Percentiles rank a stretch among this genome's conserved stretches.
Evolutionary conservation across 202 grass and related monocot genomes (phyloP).

Genomic region (Carex sylvatica): DNA sequence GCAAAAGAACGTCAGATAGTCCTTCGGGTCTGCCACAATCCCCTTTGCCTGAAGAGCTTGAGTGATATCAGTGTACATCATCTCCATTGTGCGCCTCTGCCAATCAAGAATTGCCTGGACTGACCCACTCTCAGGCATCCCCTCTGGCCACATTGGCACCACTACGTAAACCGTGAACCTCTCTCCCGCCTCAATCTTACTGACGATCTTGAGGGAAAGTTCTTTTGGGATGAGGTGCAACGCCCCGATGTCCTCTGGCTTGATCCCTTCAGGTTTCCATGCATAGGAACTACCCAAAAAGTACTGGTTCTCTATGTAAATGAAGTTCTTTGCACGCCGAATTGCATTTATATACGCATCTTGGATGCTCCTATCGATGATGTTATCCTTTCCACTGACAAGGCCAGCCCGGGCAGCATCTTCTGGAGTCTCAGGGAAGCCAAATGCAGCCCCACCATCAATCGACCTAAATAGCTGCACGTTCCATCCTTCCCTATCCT

Average conservation of each 20-base stretch:
- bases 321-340: constrained; percentile 66
- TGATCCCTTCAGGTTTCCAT: constrained; percentile 80
- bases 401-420: constrained; percentile 61
- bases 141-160: constrained; percentile 96
- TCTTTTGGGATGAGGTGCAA: constrained; percentile 80
- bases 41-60: constrained; percentile 60
- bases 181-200: constrained; percentile 91
- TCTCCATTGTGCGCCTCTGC: constrained; percentile 97
- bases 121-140: constrained; percentile 51
- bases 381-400: constrained; percentile 82
- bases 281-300: constrained; percentile 83
- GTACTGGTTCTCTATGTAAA: constrained; percentile 99
- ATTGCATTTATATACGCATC: constrained; percentile 95
- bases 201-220: constrained; percentile 76
- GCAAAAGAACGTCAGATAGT: constrained; percentile 95
- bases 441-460: constrained; percentile 59
- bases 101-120: constrained; percentile 89
- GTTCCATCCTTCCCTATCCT: constrained; percentile 67
- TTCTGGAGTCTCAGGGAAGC: constrained; percentile 73
- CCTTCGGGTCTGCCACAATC: constrained; percentile 48
- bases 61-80: constrained; percentile 88
- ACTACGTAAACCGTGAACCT: constrained; percentile 74
- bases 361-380: constrained; percentile 92
- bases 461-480: constrained; percentile 91
- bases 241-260: constrained; percentile 55